phyloP scores from a whole-genome alignment of 225 moss, liverwort and hornwort species.

The Sphagnum contortum region DNA sequence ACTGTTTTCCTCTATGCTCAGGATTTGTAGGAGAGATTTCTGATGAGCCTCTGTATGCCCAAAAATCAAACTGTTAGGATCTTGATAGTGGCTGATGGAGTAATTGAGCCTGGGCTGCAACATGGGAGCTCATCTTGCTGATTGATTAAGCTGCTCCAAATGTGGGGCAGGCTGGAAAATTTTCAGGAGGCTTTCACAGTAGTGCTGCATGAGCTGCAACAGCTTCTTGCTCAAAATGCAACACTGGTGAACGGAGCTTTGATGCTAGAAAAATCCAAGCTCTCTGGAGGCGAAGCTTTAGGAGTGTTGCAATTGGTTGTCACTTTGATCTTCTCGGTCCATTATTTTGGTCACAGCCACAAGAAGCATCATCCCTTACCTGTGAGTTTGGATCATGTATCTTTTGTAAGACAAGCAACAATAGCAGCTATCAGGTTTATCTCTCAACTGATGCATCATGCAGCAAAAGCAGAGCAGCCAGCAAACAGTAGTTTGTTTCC shows the following conservation, averaged over 20 bases:
- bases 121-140: too few species aligned
- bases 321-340: conserved; percentile 34
- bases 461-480: conserved; percentile 31
- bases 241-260: conserved; percentile 21
- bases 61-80: too few species aligned
- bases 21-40: too few species aligned
- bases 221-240: conserved; percentile 39
- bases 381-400: conserved; percentile 12
- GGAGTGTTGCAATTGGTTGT: conserved; percentile 42
- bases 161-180: conserved; percentile 35
- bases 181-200: conserved; percentile 19
- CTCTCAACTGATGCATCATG: conserved; percentile 30
- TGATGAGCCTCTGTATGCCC: too few species aligned
- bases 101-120: too few species aligned
- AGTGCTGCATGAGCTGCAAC: conserved; percentile 30
- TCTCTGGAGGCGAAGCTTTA: conserved; percentile 29
- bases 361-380: conserved; percentile 4
- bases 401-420: conserved; percentile 18
- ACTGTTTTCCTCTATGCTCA: too few species aligned
- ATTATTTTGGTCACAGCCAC: conserved; percentile 23
- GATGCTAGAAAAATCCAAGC: conserved; percentile 24
- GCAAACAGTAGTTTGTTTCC: conserved; percentile 41
- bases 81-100: too few species aligned
- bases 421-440: conserved; percentile 31
- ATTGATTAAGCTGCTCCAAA: conserved; percentile 1